These are phyloP conservation scores for Penicillium cataractarum DNA, from an alignment of 495 filamentous ascomycete genomes.

Conservation along the genomic window DNA sequence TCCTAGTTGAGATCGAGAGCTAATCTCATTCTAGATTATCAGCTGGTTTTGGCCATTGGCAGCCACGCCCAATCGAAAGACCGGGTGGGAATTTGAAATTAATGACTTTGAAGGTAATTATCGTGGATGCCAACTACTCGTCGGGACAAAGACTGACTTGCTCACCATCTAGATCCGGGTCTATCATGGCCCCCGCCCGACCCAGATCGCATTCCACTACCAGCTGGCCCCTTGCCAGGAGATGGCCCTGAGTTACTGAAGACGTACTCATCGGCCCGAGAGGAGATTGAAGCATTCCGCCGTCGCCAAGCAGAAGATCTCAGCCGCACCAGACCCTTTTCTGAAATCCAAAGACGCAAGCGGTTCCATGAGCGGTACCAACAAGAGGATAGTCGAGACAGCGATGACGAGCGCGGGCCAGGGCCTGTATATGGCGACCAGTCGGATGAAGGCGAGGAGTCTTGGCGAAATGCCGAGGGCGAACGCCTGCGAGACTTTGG, in stretches of 20 bases:
- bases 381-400: constrained; percentile 37
- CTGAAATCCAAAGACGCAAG: constrained; percentile 46
- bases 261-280: constrained; percentile 40
- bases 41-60: constrained; percentile 70
- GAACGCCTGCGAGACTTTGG: constrained; percentile 88
- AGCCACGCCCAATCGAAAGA: constrained; percentile 53
- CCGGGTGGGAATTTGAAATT: constrained; percentile 71
- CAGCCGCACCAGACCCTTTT: constrained; percentile 35
- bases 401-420: constrained; percentile 36
- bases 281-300: constrained; percentile 60
- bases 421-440: constrained; percentile 32
- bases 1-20: not conserved
- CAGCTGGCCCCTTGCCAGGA: constrained; percentile 30
- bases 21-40: constrained; percentile 38
- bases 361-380: constrained; percentile 55
- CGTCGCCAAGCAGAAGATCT: constrained; percentile 59
- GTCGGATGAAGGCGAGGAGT: constrained; percentile 57
- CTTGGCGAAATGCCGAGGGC: constrained; percentile 84
- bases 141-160: not conserved
- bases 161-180: constrained; percentile 43
- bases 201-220: constrained; percentile 73
- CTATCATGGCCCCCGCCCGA: constrained; percentile 86
- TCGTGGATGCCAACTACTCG: not conserved
- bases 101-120: constrained; percentile 82
- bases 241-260: constrained; percentile 37